These are phyloP conservation scores for Clonostachys rhizophaga DNA, from an alignment of 2,329 filamentous ascomycete genomes.

Conservation along the genomic window DNA sequence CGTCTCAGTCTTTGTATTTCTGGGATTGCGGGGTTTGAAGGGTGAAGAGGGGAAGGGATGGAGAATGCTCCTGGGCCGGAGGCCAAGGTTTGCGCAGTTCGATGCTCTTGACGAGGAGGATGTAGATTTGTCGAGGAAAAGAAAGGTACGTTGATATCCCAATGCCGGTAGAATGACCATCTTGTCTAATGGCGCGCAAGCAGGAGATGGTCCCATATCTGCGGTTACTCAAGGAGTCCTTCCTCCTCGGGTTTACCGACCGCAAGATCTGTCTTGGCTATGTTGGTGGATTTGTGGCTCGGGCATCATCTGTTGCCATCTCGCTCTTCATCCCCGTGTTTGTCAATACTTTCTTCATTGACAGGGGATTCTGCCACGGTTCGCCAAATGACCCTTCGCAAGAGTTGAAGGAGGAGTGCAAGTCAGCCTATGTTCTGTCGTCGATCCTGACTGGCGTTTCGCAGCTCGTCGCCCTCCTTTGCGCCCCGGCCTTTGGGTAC, in stretches of 20 bases:
- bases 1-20: slow-evolving; percentile 70
- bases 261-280: slow-evolving; percentile 82
- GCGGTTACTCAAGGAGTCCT: slow-evolving; percentile 55
- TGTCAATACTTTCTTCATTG: slow-evolving; percentile 86
- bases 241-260: slow-evolving; percentile 70
- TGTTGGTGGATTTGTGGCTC: slow-evolving; percentile 88
- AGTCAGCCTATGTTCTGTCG: slow-evolving; percentile 81
- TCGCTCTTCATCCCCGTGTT: slow-evolving; percentile 92
- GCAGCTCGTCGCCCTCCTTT: slow-evolving; percentile 79
- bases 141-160: neutral
- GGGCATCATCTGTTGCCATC: slow-evolving; percentile 91
- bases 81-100: neutral
- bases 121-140: neutral
- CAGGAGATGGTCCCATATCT: slow-evolving; percentile 48
- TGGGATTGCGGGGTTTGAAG: slow-evolving; percentile 65
- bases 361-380: slow-evolving; percentile 71
- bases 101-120: neutral
- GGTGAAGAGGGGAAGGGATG: slow-evolving; percentile 79
- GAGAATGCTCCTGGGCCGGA: slow-evolving; percentile 14
- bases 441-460: slow-evolving; percentile 85
- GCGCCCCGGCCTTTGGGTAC: slow-evolving; percentile 83
- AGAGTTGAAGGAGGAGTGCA: slow-evolving; percentile 81
- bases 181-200: neutral
- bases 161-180: too few species aligned
- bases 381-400: slow-evolving; percentile 58